These are phyloP conservation scores for Pyronema domesticum DNA, from an alignment of 495 filamentous ascomycete species.

Conservation along the genomic window DNA sequence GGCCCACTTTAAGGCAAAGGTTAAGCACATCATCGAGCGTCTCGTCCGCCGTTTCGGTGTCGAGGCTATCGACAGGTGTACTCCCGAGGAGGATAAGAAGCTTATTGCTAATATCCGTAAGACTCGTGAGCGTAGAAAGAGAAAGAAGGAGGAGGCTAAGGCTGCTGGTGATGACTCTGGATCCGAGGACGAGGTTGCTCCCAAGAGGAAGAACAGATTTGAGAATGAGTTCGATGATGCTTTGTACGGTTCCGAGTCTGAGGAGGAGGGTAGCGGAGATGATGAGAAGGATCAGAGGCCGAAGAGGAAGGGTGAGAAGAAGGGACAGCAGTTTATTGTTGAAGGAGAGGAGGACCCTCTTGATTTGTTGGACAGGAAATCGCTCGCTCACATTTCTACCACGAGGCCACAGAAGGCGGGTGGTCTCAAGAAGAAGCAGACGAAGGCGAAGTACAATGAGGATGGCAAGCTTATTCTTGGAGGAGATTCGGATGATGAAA, in stretches of 20 bases:
- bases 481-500: conserved; percentile 30
- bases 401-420: conserved; percentile 52
- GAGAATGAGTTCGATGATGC: conserved; percentile 91
- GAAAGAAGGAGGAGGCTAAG: conserved; percentile 55
- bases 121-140: conserved; percentile 70
- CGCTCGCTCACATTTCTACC: conserved; percentile 80
- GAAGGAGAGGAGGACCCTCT: conserved; percentile 87
- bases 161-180: conserved; percentile 33
- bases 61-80: conserved; percentile 52
- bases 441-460: conserved; percentile 52
- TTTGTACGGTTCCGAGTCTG: conserved; percentile 68
- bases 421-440: conserved; percentile 33
- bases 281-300: conserved; percentile 35
- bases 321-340: conserved; percentile 62
- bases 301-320: conserved; percentile 32
- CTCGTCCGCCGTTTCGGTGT: conserved; percentile 81
- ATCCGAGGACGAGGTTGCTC: conserved; percentile 30
- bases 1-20: conserved; percentile 82
- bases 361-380: conserved; percentile 73
- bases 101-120: conserved; percentile 86
- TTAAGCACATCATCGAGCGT: conserved; percentile 90
- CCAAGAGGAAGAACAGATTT: conserved; percentile 40
- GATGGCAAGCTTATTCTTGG: conserved; percentile 85
- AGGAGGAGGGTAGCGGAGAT: conserved; percentile 43
- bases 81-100: conserved; percentile 72